phyloP scores from a whole-genome alignment of 805 yeast genomes.

The Candida ascalaphidarum region DNA sequence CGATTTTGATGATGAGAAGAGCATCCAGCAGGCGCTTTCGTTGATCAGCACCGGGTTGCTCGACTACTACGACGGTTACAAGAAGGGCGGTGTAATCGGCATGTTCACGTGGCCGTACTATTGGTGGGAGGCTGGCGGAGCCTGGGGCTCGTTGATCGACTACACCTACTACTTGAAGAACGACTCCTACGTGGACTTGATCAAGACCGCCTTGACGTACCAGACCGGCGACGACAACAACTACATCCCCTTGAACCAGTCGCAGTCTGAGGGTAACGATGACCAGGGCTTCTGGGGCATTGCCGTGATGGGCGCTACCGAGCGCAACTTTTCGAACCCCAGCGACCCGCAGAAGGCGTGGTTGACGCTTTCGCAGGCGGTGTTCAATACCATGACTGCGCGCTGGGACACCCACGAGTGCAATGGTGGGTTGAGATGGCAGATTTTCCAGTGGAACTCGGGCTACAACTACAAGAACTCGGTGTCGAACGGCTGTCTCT shows the following conservation, averaged over 20 bases:
- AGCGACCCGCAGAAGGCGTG: slow-evolving; percentile 50
- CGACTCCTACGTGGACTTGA: slow-evolving; percentile 50
- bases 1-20: no score
- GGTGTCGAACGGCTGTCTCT: slow-evolving; percentile 83
- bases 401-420: slow-evolving; percentile 79
- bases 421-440: slow-evolving; percentile 94
- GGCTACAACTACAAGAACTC: slow-evolving; percentile 93
- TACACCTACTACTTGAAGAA: slow-evolving; percentile 66
- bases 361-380: slow-evolving; percentile 81
- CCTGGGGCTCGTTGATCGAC: slow-evolving; percentile 82
- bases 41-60: slow-evolving; percentile 62
- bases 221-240: slow-evolving; percentile 64
- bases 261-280: slow-evolving; percentile 93
- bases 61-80: slow-evolving; percentile 69
- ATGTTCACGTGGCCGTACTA: slow-evolving; percentile 86
- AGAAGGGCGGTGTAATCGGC: slow-evolving; percentile 73
- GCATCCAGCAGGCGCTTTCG: slow-evolving; percentile 49
- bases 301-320: slow-evolving; percentile 88
- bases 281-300: slow-evolving; percentile 98
- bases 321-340: slow-evolving; percentile 74
- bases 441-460: slow-evolving; percentile 86
- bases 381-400: slow-evolving; percentile 80
- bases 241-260: slow-evolving; percentile 81
- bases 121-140: slow-evolving; percentile 99
- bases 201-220: slow-evolving; percentile 55